phyloP scores from a whole-genome alignment of 805 yeast genomes.

The Naumovozyma castellii region DNA sequence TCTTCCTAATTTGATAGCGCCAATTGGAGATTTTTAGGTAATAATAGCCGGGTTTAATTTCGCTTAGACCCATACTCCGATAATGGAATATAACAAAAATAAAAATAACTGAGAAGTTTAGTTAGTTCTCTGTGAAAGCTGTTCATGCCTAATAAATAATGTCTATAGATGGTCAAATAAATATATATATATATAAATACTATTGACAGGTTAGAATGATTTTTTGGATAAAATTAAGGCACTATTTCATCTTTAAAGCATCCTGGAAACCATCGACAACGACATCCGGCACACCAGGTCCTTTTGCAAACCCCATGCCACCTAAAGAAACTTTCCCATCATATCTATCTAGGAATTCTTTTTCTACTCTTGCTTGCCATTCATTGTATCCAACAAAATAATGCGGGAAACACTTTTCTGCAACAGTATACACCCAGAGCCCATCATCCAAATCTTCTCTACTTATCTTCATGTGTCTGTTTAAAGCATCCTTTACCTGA shows the following conservation, averaged over 20 bases:
- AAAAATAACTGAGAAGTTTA: background rate
- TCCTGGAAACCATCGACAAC: slow-evolving; percentile 52
- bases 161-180: no score
- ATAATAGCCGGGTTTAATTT: background rate
- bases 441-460: slow-evolving; percentile 23
- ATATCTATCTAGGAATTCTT: slow-evolving; percentile 30
- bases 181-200: no score
- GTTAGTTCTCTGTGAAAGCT: background rate
- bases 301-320: slow-evolving; percentile 72
- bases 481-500: slow-evolving; percentile 33
- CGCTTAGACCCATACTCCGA: no score
- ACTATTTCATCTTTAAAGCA: slow-evolving; percentile 31
- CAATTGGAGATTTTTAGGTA: background rate
- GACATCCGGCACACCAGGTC: slow-evolving; percentile 87
- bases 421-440: slow-evolving; percentile 33
- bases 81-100: no score
- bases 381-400: slow-evolving; percentile 60
- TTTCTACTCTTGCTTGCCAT: slow-evolving; percentile 30
- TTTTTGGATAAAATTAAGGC: background rate
- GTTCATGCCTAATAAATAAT: no score
- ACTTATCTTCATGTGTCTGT: slow-evolving; percentile 32
- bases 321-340: slow-evolving; percentile 45
- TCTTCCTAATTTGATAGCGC: background rate
- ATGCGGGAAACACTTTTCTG: slow-evolving; percentile 66
- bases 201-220: no score